phyloP scores from a whole-genome alignment of 352 stramenopile species.

The Pythium aquatile region DNA sequence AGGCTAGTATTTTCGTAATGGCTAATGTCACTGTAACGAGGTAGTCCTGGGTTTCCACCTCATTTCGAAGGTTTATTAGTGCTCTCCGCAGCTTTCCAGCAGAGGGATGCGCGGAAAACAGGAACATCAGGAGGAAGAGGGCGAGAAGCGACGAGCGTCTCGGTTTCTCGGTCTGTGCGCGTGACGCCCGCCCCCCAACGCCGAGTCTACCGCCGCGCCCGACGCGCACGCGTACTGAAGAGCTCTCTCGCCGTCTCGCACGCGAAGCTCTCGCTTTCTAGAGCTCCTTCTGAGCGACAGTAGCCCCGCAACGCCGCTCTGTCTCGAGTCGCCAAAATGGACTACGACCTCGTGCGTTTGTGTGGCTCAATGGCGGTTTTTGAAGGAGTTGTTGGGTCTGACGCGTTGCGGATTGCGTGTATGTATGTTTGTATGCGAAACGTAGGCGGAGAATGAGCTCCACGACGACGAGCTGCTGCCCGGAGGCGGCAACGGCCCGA shows the following conservation, averaged over 20 bases:
- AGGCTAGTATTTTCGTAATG: not conserved
- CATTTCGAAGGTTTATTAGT: slow-evolving; percentile 15
- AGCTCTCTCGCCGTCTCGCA: not conserved
- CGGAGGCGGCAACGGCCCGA: slow-evolving; percentile 54
- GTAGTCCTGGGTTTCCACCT: slow-evolving; percentile 14
- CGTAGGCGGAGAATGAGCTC: slow-evolving; percentile 28
- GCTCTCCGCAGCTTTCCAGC: not conserved
- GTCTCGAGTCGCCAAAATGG: slow-evolving; percentile 28
- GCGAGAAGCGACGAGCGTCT: slow-evolving; percentile 4
- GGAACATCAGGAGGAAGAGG: slow-evolving; percentile 4
- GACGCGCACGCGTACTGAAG: not conserved
- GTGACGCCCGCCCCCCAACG: not conserved
- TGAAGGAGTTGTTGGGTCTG: not conserved
- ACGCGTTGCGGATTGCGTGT: not conserved
- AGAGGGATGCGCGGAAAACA: slow-evolving; percentile 7
- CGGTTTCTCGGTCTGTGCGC: not conserved
- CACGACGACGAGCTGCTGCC: slow-evolving; percentile 26
- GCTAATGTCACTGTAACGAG: slow-evolving; percentile 6
- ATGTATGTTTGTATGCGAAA: no score
- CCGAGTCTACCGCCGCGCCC: not conserved
- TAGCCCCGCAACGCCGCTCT: not conserved
- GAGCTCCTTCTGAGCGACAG: not conserved
- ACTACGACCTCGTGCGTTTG: slow-evolving; percentile 47
- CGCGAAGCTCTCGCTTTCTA: not conserved
- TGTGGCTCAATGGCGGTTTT: not conserved